Base-by-base conservation (phyloP, 164 flowering plant species). In the Chimonanthus praecox region DNA sequence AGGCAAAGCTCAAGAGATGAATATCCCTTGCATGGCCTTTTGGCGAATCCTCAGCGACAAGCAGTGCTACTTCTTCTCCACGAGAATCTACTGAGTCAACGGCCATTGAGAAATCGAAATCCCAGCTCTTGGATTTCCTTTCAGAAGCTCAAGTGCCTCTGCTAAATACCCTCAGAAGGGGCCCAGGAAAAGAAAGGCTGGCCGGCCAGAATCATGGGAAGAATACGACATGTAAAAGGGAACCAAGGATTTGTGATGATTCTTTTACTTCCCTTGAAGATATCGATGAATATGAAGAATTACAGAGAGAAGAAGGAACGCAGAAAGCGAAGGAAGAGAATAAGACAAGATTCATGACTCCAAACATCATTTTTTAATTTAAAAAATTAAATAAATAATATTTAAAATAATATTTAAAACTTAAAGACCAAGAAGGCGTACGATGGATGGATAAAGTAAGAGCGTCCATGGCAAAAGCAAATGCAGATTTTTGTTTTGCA, bases 1-100 rank as follows among this genome's bases (percentile, higher is more conserved):
- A 93, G 4, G 96, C 88, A 51, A 73, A 81, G 83, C 97, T 89
- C 72, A 95, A 79, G 8, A 95, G 79, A 73, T 93, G 92, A 77
- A 90, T 87, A 77, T 95, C 97, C 76, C 88, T 86, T 0, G 85
- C 71, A 49, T 88, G 84, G 77, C 79, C 90, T 65, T 64, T 76
- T 8, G 66, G 73, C 43, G 79, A n/a, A 73, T 60, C 72, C 47
- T 71, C 72, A 44, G 68, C 72, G n/a, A 16, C 83, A 58, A 88
- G 84, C 4, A 89, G 75, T 2, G 82, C 88, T 1, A 80, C 70
- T 67, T 85, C 96, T 65, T 92, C 97, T 64, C 88, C 82, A 10
- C 72, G 20, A 16, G 75, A 20, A 68, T 71, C 75, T 7, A 63
- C 68, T 15, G 74, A 58, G 16, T 75, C 76, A 78, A 76, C 71